Conservation (phyloP, 148 eudicot genomes). For the Fagopyrum homotropicum region DNA sequence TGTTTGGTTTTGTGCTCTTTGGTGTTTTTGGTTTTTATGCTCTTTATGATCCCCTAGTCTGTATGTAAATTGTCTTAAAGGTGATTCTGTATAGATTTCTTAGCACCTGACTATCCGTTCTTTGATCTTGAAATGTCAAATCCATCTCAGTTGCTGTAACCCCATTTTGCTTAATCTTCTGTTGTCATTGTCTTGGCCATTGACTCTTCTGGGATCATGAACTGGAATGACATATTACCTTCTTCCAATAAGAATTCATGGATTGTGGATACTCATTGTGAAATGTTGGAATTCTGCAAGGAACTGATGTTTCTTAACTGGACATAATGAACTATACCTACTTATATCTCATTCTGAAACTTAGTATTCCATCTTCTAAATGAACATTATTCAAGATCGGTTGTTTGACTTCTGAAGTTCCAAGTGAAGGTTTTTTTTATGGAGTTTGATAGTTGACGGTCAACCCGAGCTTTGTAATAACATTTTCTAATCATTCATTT, state of each 20-base stretch:
- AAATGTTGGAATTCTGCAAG: background rate
- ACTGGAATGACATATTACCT: background rate
- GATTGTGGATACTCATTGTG: slow-evolving; percentile 4
- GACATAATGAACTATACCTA: background rate
- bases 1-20: background rate
- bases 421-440: background rate
- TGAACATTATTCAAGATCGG: background rate
- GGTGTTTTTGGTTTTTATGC: slow-evolving; percentile 4
- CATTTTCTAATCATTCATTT: background rate
- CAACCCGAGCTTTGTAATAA: background rate
- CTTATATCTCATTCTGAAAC: background rate
- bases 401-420: background rate
- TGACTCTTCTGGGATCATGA: background rate
- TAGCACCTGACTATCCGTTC: background rate
- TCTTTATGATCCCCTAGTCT: background rate
- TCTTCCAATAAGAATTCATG: slow-evolving; percentile 4
- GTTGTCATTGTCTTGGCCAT: background rate
- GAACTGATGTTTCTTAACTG: background rate
- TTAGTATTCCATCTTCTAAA: background rate
- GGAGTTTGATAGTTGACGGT: background rate
- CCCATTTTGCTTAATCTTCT: background rate
- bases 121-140: slow-evolving; percentile 7
- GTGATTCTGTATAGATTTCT: background rate
- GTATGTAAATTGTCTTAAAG: background rate
- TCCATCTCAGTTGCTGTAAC: background rate